Percentiles rank a stretch among this genome's conserved stretches.
Conservation (phyloP, 768 basidiomycete species). For the Termitomyces sp. region DNA sequence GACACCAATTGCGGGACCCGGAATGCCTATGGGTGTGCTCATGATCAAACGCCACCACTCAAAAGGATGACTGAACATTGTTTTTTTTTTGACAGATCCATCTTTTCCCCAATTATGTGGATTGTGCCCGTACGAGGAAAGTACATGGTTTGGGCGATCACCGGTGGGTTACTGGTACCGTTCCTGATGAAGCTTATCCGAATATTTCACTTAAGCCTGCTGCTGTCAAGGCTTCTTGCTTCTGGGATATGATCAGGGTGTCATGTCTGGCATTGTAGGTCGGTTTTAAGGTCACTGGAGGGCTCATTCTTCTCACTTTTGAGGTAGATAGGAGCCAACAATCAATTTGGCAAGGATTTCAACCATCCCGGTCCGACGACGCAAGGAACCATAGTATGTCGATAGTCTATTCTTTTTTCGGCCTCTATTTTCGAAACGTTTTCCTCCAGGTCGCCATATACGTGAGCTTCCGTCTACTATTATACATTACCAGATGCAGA, state of each 20-base stretch:
- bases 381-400: conserved; percentile 35
- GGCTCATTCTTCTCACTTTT: background rate
- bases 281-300: background rate
- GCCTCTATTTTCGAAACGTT: background rate
- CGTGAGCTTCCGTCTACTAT: conserved; percentile 14
- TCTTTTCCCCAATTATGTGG: conserved; percentile 24
- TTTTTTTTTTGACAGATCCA: background rate
- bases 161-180: conserved; percentile 20
- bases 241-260: conserved; percentile 35
- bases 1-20: background rate
- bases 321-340: conserved; percentile 34
- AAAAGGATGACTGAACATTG: background rate
- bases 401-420: background rate
- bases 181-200: background rate
- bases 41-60: background rate
- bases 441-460: conserved; percentile 26
- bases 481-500: background rate
- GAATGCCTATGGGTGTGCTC: background rate
- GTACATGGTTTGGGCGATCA: conserved; percentile 35
- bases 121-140: conserved; percentile 31
- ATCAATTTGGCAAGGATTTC: conserved; percentile 36
- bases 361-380: conserved; percentile 30
- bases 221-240: conserved; percentile 38
- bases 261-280: conserved; percentile 37
- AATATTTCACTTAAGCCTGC: conserved; percentile 22